Conservation (phyloP, 805 yeast genomes). For the Teunomyces pallodes region DNA sequence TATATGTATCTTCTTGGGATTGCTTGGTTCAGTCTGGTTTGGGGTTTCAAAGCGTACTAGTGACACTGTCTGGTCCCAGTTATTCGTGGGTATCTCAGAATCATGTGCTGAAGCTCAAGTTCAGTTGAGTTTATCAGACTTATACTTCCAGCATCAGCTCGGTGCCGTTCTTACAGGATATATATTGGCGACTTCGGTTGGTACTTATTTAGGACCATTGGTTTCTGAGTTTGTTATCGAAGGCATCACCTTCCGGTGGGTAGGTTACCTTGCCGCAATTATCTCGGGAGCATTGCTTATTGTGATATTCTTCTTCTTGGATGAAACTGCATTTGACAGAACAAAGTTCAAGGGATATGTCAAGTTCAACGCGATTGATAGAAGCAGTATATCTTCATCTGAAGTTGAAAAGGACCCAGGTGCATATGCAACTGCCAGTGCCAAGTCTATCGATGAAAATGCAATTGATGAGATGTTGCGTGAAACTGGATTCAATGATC, state of each 20-base stretch:
- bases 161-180: conserved; percentile 72
- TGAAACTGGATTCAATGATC: conserved; percentile 6
- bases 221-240: conserved; percentile 72
- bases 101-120: conserved; percentile 75
- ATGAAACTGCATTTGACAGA: conserved; percentile 70
- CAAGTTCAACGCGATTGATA: background rate
- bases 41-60: conserved; percentile 50
- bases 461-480: background rate
- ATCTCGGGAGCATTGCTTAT: conserved; percentile 43
- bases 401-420: conserved; percentile 1
- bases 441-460: background rate
- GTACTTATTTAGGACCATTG: conserved; percentile 77
- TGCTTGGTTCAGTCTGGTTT: conserved; percentile 71
- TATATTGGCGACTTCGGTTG: conserved; percentile 70
- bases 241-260: conserved; percentile 71
- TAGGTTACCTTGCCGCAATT: conserved; percentile 66
- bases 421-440: background rate
- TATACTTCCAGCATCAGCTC: conserved; percentile 74
- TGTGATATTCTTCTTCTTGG: conserved; percentile 57
- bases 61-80: conserved; percentile 74
- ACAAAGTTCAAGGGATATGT: conserved; percentile 13
- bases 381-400: background rate
- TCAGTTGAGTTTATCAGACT: conserved; percentile 66
- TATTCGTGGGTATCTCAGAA: conserved; percentile 78
- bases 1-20: conserved; percentile 57